Evolutionary conservation across 2,329 filamentous ascomycete genomes (phyloP).

Genomic region (Aspergillus bombycis): DNA sequence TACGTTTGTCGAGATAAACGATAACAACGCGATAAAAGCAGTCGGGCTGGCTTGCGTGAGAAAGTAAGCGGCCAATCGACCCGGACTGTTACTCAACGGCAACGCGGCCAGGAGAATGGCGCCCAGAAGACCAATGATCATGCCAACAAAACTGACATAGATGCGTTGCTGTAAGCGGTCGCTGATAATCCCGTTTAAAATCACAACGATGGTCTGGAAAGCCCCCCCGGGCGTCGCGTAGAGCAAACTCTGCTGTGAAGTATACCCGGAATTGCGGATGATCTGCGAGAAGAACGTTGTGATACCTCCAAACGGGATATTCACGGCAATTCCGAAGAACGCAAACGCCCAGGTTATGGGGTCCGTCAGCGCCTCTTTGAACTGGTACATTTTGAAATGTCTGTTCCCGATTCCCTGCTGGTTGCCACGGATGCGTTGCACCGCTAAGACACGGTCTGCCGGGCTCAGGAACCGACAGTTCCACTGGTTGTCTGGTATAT

Average conservation of each 20-base stretch:
- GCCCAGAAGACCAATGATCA: not conserved
- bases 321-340: conserved; percentile 16
- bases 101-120: not conserved
- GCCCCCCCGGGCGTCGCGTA: not conserved
- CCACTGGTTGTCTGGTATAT: conserved; percentile 18
- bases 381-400: conserved; percentile 17
- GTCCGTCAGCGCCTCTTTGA: conserved; percentile 18
- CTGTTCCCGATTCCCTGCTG: conserved; percentile 18
- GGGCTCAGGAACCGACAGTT: conserved; percentile 15
- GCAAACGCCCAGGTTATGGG: conserved; percentile 11
- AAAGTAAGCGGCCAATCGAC: not conserved
- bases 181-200: not conserved
- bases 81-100: not conserved
- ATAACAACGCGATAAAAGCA: not conserved
- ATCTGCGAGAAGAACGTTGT: conserved; percentile 18
- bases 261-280: not conserved
- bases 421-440: conserved; percentile 20
- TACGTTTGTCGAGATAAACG: not conserved
- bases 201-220: not conserved
- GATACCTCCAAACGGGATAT: conserved; percentile 22
- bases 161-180: not conserved
- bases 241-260: not conserved
- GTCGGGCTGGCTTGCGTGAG: not conserved
- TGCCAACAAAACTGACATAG: not conserved
- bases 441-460: conserved; percentile 10